These are phyloP conservation scores for Vitis hybrid DNA, from an alignment of 177 flowering plant species.

Conservation along the genomic window DNA sequence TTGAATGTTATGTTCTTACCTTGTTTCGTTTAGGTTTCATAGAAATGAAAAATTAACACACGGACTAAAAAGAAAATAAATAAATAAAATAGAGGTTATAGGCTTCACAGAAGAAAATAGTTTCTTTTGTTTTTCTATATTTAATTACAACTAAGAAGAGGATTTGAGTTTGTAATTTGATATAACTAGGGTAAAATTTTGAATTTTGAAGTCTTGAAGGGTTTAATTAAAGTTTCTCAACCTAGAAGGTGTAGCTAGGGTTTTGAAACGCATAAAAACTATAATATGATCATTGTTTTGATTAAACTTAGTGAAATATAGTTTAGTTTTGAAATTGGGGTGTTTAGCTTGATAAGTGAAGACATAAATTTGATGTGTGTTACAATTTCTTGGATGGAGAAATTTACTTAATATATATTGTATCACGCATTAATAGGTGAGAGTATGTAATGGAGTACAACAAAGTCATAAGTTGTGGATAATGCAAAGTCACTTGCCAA, in stretches of 20 bases:
- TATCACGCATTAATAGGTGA: slow-evolving; percentile 51
- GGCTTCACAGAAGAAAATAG: neutral
- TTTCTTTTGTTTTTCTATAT: neutral
- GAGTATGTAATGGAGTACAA: slow-evolving; percentile 88
- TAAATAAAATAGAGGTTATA: neutral
- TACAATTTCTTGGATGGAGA: too few species aligned
- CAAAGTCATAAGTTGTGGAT: slow-evolving; percentile 68
- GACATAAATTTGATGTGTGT: too few species aligned
- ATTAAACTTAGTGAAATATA: neutral
- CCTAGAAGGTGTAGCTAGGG: too few species aligned
- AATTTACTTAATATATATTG: neutral
- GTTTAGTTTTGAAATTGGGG: neutral
- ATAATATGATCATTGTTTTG: neutral
- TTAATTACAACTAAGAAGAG: neutral
- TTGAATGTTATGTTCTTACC: too few species aligned
- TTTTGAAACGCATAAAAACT: too few species aligned
- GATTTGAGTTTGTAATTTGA: neutral
- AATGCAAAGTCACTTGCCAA: slow-evolving; percentile 28
- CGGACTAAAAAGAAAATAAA: too few species aligned
- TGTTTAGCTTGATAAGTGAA: too few species aligned
- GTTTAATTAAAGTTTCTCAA: too few species aligned
- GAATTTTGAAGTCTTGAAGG: too few species aligned
- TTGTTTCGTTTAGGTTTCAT: too few species aligned
- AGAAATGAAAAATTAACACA: too few species aligned
- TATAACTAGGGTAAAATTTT: too few species aligned